phyloP scores from a whole-genome alignment of 83 land plant genomes.

The Picea engelmannii region DNA sequence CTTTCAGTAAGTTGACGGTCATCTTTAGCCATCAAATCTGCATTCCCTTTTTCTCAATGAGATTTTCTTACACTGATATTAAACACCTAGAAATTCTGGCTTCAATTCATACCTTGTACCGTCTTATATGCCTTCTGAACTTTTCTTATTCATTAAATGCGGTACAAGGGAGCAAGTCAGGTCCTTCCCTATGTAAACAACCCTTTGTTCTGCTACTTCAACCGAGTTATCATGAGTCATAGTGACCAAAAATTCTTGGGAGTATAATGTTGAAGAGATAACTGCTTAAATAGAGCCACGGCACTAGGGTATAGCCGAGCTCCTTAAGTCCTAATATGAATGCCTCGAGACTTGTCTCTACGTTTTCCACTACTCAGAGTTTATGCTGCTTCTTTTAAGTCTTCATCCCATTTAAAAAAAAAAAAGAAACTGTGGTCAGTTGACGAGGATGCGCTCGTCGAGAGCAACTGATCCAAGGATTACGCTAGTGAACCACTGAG shows the following conservation, averaged over 20 bases:
- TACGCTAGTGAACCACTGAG: slow-evolving; percentile 44
- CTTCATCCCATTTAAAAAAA: slow-evolving; percentile 38
- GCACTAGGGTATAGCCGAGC: slow-evolving; percentile 50
- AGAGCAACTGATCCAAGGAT: slow-evolving; percentile 28
- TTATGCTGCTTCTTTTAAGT: slow-evolving; percentile 32
- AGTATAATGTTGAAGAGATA: slow-evolving; percentile 46
- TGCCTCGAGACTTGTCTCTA: slow-evolving; percentile 31
- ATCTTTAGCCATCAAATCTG: no score
- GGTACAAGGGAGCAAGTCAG: slow-evolving; percentile 50
- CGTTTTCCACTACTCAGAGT: slow-evolving; percentile 17
- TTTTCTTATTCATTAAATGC: slow-evolving; percentile 40
- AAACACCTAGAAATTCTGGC: slow-evolving; percentile 56
- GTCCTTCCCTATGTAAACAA: slow-evolving; percentile 53
- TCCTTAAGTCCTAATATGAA: slow-evolving; percentile 32
- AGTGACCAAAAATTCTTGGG: slow-evolving; percentile 29
- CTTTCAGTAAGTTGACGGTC: no score
- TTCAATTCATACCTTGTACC: slow-evolving; percentile 47
- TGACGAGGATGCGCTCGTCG: slow-evolving; percentile 58
- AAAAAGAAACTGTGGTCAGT: slow-evolving; percentile 46
- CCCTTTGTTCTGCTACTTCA: slow-evolving; percentile 70
- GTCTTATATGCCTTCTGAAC: slow-evolving; percentile 49
- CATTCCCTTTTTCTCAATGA: no score
- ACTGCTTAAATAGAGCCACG: slow-evolving; percentile 46
- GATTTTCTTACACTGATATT: slow-evolving; percentile 51
- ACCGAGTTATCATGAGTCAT: slow-evolving; percentile 45